Base-by-base conservation (phyloP, 345 rosid genomes). In the Salix exigua region DNA sequence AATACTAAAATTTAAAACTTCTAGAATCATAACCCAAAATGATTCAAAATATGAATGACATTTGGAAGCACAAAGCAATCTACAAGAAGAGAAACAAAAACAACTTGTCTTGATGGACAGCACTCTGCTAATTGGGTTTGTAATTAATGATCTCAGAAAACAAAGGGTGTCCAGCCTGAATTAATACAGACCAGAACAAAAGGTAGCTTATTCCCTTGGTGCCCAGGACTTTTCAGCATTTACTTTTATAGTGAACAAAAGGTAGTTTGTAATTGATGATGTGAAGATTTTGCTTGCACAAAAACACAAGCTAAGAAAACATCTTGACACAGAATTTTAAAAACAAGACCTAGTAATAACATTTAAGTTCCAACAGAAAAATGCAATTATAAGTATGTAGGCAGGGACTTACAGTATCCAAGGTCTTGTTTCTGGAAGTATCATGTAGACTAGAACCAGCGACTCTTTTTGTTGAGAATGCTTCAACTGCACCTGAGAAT, bases 401-500 rank as follows among this genome's bases (percentile, higher is more conserved):
- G 60, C 4, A 62, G 26, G 61, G 40, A 70, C 85, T 82, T 75
- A 87, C 84, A 64, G 78, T 89, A 37, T 88, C 88, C 5, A 84
- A 75, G 75, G 90, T 79, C 77, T 84, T 83, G 82, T 82, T 85
- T 74, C 92, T 84, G 35, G 83, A 82, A 73, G 73, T 86, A 76
- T 91, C 94, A 75, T 81, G 94, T 71, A 82, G 84, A 8, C 87
- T 88, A 79, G 88, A 87, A 46, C 87, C 88, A 44, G 91, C 55
- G 42, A 79, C 83, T 81, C 87, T 93, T 71, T 91, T 83, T 73
- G 98, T 83, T 23, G 90, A 85, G 79, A 93, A 89, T 69, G 93
- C 92, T 77, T 93, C 98, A 64, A 93, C 89, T 44, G 94, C 94
- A 71, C 98, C 94, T 13, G 97, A 80, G 38, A 90, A 86, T 88